Conservation (phyloP, 345 rosid genomes). For the Sisymbrium irio region DNA sequence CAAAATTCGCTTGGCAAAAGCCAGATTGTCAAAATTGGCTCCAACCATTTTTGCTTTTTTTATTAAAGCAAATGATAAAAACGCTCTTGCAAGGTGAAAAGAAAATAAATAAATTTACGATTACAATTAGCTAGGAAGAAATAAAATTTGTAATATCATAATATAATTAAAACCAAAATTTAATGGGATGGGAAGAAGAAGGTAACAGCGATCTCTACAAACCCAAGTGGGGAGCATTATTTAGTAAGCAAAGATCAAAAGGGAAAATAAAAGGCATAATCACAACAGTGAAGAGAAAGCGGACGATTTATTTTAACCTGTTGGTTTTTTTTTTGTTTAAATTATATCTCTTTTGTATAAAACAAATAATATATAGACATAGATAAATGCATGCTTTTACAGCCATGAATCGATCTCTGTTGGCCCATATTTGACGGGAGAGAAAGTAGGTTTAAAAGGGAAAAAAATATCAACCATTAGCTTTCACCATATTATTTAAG, state of each 20-base stretch:
- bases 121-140: background rate
- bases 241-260: background rate
- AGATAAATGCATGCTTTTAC: background rate
- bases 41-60: too few species aligned
- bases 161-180: background rate
- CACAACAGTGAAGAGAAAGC: background rate
- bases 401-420: background rate
- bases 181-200: constrained; percentile 8
- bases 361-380: background rate
- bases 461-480: background rate
- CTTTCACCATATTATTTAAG: background rate
- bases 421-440: background rate
- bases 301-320: background rate
- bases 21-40: too few species aligned
- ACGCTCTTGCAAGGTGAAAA: background rate
- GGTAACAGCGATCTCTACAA: constrained; percentile 8
- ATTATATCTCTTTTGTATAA: background rate
- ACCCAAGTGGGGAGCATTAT: constrained; percentile 25
- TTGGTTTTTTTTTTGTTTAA: background rate
- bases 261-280: background rate
- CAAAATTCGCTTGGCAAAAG: too few species aligned
- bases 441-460: background rate
- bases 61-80: background rate
- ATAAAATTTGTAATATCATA: background rate
- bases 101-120: background rate